Evolutionary conservation across 768 basidiomycete species (phyloP).

Genomic region (Trametes sanguinea): DNA sequence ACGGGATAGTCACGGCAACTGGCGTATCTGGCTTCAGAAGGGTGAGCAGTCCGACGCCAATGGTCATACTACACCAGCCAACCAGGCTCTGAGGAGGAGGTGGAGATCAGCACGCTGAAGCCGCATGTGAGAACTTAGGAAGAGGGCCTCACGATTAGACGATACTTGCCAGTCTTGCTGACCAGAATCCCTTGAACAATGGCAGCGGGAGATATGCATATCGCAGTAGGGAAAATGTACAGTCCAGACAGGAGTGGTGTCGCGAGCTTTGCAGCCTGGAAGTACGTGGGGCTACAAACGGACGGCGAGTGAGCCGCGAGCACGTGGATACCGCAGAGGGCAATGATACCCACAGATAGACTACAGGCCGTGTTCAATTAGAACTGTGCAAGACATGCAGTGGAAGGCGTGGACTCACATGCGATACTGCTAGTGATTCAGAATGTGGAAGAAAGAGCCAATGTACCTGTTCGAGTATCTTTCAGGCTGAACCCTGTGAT

Average conservation of each 20-base stretch:
- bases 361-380: constrained; percentile 8
- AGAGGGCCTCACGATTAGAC: constrained; percentile 29
- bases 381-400: neutral
- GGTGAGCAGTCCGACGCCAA: constrained; percentile 40
- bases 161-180: constrained; percentile 36
- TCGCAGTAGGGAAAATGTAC: constrained; percentile 36
- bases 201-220: constrained; percentile 42
- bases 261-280: constrained; percentile 44
- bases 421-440: constrained; percentile 29
- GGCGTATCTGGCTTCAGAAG: constrained; percentile 29
- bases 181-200: constrained; percentile 40
- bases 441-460: constrained; percentile 36
- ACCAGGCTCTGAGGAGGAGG: constrained; percentile 35
- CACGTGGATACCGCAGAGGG: no score
- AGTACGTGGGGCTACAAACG: constrained; percentile 40
- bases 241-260: constrained; percentile 42
- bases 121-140: constrained; percentile 2
- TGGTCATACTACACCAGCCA: constrained; percentile 40
- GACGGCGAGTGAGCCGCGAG: neutral
- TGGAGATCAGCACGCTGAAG: constrained; percentile 35
- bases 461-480: constrained; percentile 31
- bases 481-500: no score
- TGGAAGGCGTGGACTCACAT: constrained; percentile 15
- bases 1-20: constrained; percentile 21
- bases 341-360: constrained; percentile 33